These are phyloP conservation scores for Solanum verrucosum DNA, from an alignment of 257 asterid genomes.

Conservation along the genomic window DNA sequence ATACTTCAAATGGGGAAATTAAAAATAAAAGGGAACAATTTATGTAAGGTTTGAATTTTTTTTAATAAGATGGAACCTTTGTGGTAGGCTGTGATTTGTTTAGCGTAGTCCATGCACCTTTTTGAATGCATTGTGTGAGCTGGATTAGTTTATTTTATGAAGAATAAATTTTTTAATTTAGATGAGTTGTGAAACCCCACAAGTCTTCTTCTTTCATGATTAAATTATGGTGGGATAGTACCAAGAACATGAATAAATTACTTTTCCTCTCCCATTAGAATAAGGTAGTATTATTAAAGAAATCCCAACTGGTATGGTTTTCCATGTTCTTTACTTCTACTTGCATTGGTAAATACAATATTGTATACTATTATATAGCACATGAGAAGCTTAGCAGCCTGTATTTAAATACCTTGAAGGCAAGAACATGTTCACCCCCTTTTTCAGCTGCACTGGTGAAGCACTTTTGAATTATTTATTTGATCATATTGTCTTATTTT, in stretches of 20 bases:
- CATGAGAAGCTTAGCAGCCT: slow-evolving; percentile 22
- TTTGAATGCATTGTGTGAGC: slow-evolving; percentile 2
- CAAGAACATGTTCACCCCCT: slow-evolving; percentile 26
- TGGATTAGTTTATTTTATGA: slow-evolving; percentile 9
- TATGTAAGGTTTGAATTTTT: neutral
- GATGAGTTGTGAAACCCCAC: slow-evolving; percentile 16
- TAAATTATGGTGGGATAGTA: slow-evolving; percentile 5
- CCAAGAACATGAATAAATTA: slow-evolving; percentile 10
- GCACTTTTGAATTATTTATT: slow-evolving; percentile 6
- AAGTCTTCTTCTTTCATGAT: slow-evolving; percentile 4
- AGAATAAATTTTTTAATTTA: neutral
- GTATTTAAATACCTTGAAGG: slow-evolving; percentile 6
- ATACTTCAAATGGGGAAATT: slow-evolving; percentile 7
- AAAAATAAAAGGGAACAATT: neutral
- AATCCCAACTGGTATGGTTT: neutral
- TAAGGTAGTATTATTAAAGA: neutral
- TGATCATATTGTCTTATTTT: neutral
- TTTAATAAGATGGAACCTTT: neutral
- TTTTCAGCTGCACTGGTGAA: slow-evolving; percentile 29
- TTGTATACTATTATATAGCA: slow-evolving; percentile 8
- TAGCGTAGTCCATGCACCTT: slow-evolving; percentile 1
- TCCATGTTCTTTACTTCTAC: slow-evolving; percentile 8
- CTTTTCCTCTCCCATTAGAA: slow-evolving; percentile 6
- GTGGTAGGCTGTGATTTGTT: neutral
- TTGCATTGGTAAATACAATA: neutral